These are phyloP conservation scores for Jamesozyma rosinii DNA, from an alignment of 805 yeast species.

Conservation along the genomic window DNA sequence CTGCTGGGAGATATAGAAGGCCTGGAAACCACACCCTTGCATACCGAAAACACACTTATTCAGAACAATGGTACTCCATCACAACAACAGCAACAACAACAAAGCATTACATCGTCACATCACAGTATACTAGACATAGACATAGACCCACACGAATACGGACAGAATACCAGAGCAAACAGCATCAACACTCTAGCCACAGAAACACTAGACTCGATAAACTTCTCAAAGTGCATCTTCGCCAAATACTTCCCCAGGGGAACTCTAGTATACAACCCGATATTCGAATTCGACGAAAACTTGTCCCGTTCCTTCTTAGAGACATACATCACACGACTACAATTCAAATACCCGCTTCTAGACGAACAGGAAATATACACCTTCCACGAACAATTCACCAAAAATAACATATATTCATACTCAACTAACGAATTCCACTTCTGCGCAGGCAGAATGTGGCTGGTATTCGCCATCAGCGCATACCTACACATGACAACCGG, in stretches of 20 bases:
- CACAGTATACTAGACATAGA: neutral
- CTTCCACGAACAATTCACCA: constrained; percentile 42
- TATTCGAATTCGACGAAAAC: constrained; percentile 41
- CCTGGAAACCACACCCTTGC: constrained; percentile 1
- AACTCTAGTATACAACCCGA: constrained; percentile 41
- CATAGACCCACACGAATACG: neutral
- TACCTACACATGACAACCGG: constrained; percentile 48
- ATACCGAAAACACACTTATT: neutral
- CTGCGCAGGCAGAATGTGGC: constrained; percentile 47
- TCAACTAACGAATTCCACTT: constrained; percentile 37
- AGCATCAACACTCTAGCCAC: constrained; percentile 11
- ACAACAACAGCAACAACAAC: neutral
- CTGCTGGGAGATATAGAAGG: constrained; percentile 20
- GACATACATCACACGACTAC: constrained; percentile 45
- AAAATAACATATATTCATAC: constrained; percentile 33
- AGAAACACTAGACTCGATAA: constrained; percentile 33
- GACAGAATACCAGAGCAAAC: neutral
- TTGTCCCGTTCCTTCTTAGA: constrained; percentile 43
- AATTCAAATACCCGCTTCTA: constrained; percentile 49
- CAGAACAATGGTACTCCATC: neutral
- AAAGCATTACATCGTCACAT: neutral
- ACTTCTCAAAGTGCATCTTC: constrained; percentile 35
- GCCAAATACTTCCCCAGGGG: constrained; percentile 40
- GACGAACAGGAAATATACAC: constrained; percentile 43
- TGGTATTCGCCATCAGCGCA: constrained; percentile 44